A percentile compares a stretch with the other conserved stretches of the same genome.
These are phyloP conservation scores for Emericellopsis terricola DNA, from an alignment of 495 filamentous ascomycete species.

Conservation along the genomic window DNA sequence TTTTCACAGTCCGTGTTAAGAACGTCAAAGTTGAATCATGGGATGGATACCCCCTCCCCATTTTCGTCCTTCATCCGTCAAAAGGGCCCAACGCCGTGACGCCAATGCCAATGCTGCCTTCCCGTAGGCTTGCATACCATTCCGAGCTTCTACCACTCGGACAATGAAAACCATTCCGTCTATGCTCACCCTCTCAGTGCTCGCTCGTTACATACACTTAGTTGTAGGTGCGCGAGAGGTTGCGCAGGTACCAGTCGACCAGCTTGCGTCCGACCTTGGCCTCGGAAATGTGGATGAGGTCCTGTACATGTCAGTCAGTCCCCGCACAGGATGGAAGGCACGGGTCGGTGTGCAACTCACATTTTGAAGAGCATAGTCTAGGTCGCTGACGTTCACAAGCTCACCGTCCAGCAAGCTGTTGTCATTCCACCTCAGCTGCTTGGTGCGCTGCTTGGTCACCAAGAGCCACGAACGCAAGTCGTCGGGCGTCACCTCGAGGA, in stretches of 20 bases:
- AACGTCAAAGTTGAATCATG: too few species aligned
- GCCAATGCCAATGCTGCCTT: constrained; percentile 10
- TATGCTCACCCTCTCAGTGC: background rate
- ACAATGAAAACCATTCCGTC: background rate
- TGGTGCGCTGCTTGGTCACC: constrained; percentile 94
- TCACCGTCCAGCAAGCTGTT: constrained; percentile 82
- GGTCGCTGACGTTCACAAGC: constrained; percentile 71
- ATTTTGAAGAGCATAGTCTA: constrained; percentile 93
- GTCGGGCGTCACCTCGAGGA: constrained; percentile 88
- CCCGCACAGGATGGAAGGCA: too few species aligned
- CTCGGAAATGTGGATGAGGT: constrained; percentile 95
- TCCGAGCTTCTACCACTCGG: constrained; percentile 3
- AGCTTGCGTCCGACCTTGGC: constrained; percentile 92
- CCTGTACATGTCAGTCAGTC: constrained; percentile 26
- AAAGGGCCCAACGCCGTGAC: constrained; percentile 7
- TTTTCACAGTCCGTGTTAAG: too few species aligned
- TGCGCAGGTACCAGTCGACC: constrained; percentile 97
- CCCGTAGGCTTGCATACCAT: constrained; percentile 2
- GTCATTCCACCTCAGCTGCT: constrained; percentile 91
- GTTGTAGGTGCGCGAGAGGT: constrained; percentile 78
- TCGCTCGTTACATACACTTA: constrained; percentile 10
- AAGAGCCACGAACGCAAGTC: constrained; percentile 77
- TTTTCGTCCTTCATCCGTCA: too few species aligned
- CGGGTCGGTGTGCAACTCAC: constrained; percentile 31
- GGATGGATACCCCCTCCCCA: too few species aligned